These are phyloP conservation scores for Fusarium begoniae DNA, from an alignment of 2,329 filamentous ascomycete species.

Conservation along the genomic window DNA sequence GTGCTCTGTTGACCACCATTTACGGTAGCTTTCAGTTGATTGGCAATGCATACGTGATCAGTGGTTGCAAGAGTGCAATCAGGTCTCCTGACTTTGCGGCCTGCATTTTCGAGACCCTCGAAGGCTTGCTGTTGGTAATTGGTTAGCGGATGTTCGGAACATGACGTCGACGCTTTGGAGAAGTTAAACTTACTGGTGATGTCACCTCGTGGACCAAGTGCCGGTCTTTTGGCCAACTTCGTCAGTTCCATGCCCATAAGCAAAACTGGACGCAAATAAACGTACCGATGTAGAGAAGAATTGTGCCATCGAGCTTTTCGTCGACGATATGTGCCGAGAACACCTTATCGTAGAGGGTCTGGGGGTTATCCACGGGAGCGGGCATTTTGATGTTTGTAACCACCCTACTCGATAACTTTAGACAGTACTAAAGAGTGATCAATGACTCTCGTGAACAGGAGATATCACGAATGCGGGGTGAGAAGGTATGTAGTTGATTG, in stretches of 20 bases:
- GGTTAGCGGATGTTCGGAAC: slow-evolving; percentile 24
- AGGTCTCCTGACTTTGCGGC: slow-evolving; percentile 86
- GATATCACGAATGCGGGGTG: background rate
- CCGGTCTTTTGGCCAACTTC: slow-evolving; percentile 67
- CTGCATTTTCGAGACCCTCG: slow-evolving; percentile 90
- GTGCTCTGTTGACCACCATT: background rate
- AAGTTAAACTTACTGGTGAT: slow-evolving; percentile 74
- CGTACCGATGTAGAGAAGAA: slow-evolving; percentile 91
- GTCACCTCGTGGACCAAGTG: slow-evolving; percentile 99
- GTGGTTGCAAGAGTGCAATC: slow-evolving; percentile 97
- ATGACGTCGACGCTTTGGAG: background rate
- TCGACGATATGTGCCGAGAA: slow-evolving; percentile 94
- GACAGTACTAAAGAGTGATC: background rate
- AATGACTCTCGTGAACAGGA: background rate
- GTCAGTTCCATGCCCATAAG: slow-evolving; percentile 16
- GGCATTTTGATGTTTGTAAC: slow-evolving; percentile 70
- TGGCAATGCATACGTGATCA: slow-evolving; percentile 78
- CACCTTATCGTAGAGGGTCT: slow-evolving; percentile 98
- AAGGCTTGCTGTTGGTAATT: slow-evolving; percentile 80
- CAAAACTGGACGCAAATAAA: slow-evolving; percentile 4
- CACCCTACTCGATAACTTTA: background rate
- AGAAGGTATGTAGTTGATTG: background rate
- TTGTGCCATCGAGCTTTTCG: slow-evolving; percentile 91
- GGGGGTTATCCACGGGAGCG: slow-evolving; percentile 73
- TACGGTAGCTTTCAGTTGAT: background rate